These are phyloP conservation scores for Ogataea pini DNA, from an alignment of 805 yeast genomes.

Conservation along the genomic window DNA sequence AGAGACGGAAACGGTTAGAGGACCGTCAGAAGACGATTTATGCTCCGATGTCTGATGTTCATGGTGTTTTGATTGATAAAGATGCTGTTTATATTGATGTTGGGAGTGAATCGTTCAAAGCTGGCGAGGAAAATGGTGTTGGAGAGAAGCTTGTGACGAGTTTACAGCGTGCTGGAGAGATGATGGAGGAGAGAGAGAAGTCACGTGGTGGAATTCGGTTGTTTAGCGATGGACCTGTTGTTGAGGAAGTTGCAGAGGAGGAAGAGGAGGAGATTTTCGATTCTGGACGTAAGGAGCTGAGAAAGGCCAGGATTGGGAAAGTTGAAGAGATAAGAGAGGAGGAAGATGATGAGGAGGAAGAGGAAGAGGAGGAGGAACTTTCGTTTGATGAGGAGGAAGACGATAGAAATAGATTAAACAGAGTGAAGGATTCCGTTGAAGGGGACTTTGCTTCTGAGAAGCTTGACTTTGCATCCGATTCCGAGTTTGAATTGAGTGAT, in stretches of 20 bases:
- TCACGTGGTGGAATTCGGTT: constrained; percentile 70
- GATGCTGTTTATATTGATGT: constrained; percentile 96
- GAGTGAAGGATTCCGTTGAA: neutral
- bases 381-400: constrained; percentile 43
- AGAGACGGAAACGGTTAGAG: constrained; percentile 86
- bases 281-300: constrained; percentile 64
- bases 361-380: constrained; percentile 43
- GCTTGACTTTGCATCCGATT: constrained; percentile 52
- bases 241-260: constrained; percentile 42
- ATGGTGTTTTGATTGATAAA: constrained; percentile 94
- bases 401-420: constrained; percentile 12
- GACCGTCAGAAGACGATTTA: constrained; percentile 92
- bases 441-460: constrained; percentile 31
- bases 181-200: constrained; percentile 41
- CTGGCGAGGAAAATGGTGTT: constrained; percentile 54
- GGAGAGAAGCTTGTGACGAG: constrained; percentile 86
- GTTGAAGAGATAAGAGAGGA: constrained; percentile 45
- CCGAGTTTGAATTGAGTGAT: constrained; percentile 42
- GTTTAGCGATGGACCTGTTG: constrained; percentile 51
- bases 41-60: constrained; percentile 99
- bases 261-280: constrained; percentile 37
- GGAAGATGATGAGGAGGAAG: constrained; percentile 46
- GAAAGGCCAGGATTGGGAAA: constrained; percentile 62
- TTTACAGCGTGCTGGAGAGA: constrained; percentile 67
- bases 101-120: constrained; percentile 41